Evolutionary conservation across 805 yeast genomes (phyloP), one percentile per base, ranked within the genome.

Genomic region (Spathaspora sp.): DNA sequence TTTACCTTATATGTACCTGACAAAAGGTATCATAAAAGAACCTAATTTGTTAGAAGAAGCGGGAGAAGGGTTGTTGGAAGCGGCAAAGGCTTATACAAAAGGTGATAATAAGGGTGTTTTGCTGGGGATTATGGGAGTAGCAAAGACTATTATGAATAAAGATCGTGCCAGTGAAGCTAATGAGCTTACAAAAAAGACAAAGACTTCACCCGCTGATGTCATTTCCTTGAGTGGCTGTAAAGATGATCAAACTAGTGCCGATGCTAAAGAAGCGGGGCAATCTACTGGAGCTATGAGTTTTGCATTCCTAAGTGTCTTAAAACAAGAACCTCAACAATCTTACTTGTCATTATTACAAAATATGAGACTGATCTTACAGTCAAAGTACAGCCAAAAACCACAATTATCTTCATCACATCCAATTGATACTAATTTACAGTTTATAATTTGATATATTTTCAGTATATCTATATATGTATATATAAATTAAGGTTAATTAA

Each of bases 251-350:
- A 89, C 96, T 9, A 60, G 66, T 51, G 96, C 96, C 6, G 96
- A 89, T 66, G 87, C 96, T 0, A 73, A 72, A 18, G 89, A 86
- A 62, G 83, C 81, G 39, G 91, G 92, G 26, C 69, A 67, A 11
- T 80, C 83, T 42, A 87, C 94, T 0, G 96, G 96, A 52, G 96
- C 96, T 3, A 85, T 89, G 88, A 85, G 91, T 20, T 87, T 82
- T 69, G 86, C 96, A 0, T 87, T 89, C 60, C 75, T 87, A 45
- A 74, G 76, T 54, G 92, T 87, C 8, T 68, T 89, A 73, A 59
- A 69, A 23, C 70, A 75, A 47, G 80, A 82, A 60, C 85, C 88
- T 7, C 76, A 78, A 57, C 94, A 87, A 68, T 76, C 86, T 18
- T 89, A 85, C 61, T 60, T 88, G 50, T 76, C 89, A 3, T 71